phyloP scores from a whole-genome alignment of 108 stramenopile genomes.

The Pseudonitzschia pungens region DNA sequence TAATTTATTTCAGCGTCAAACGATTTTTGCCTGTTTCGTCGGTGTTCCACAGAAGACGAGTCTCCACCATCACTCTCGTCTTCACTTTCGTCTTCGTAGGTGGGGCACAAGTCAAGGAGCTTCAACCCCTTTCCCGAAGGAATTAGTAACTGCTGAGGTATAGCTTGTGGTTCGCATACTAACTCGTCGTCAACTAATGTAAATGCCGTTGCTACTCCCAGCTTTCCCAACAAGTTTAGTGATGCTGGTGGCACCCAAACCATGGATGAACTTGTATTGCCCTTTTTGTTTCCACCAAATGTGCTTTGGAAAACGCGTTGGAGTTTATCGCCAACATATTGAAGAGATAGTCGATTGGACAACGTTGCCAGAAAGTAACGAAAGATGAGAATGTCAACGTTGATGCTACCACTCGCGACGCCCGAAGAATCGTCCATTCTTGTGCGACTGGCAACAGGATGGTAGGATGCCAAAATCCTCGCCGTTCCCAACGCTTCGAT shows the following conservation, averaged over 20 bases:
- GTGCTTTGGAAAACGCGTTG: neutral
- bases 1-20: conserved; percentile 21
- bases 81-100: conserved; percentile 52
- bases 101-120: conserved; percentile 78
- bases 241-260: conserved; percentile 72
- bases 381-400: conserved; percentile 33
- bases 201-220: conserved; percentile 77
- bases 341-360: conserved; percentile 56
- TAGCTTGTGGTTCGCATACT: conserved; percentile 74
- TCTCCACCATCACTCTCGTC: conserved; percentile 34
- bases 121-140: conserved; percentile 84
- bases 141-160: conserved; percentile 84
- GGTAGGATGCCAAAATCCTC: conserved; percentile 65
- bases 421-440: conserved; percentile 6
- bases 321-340: conserved; percentile 8
- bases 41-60: neutral
- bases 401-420: neutral
- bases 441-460: conserved; percentile 51
- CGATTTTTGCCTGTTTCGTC: conserved; percentile 18
- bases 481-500: conserved; percentile 76
- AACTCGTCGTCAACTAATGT: conserved; percentile 85
- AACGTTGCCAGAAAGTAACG: conserved; percentile 65
- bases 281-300: conserved; percentile 10
- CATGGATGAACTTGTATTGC: conserved; percentile 12
- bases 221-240: conserved; percentile 68